Evolutionary conservation across 768 basidiomycete species (phyloP), one percentile per base, ranked within the genome.

Genomic region (Lactarius sanguifluus): DNA sequence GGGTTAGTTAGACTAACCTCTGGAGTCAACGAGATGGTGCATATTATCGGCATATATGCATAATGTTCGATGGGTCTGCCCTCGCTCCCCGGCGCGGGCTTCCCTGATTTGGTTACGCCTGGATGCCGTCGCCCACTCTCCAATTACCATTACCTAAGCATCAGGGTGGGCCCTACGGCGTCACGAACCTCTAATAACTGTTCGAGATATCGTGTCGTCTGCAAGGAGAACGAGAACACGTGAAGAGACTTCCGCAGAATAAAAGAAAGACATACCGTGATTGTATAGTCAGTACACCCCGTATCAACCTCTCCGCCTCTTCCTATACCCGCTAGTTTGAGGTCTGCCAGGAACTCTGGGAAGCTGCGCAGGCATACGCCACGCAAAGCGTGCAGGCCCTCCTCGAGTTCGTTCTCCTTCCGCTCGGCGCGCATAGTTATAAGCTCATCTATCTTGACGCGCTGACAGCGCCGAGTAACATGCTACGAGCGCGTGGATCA

Each of bases 81-180:
- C 71, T 88, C 86, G 64, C 86, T 87, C 12, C 80, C 80, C 38
- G 86, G 87, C 5, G 78, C 79, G 2, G 77, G 69, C 64, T 84
- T 83, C 23, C 61, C 54, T 59, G 56, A 9, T 75, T 67, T 2
- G 72, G 74, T 70, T 84, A 85, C 6, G 89, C 85, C 70, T 82
- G 81, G 28, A 90, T 81, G 6, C 91, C 91, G 66, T 91, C 90
- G 4, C 92, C 92, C 91, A 94, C 93, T 77, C 86, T 91, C 92
- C 91, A 94, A 70, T 94, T 94, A 10, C 92, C 92, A 66, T 94
- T 91, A 0, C 92, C 92, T 1, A 94, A 86, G 83, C 47, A 85
- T 73, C 43, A 94, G 77, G 0, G 87, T 86, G 1, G 89, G n/a
- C n/a, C n/a, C n/a, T n/a, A n/a, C n/a, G n/a, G 89, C 90, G 20